Evolutionary conservation across 2,329 filamentous ascomycete species (phyloP), one percentile per base, ranked within the genome.

Genomic region (Biscogniauxia sp.): DNA sequence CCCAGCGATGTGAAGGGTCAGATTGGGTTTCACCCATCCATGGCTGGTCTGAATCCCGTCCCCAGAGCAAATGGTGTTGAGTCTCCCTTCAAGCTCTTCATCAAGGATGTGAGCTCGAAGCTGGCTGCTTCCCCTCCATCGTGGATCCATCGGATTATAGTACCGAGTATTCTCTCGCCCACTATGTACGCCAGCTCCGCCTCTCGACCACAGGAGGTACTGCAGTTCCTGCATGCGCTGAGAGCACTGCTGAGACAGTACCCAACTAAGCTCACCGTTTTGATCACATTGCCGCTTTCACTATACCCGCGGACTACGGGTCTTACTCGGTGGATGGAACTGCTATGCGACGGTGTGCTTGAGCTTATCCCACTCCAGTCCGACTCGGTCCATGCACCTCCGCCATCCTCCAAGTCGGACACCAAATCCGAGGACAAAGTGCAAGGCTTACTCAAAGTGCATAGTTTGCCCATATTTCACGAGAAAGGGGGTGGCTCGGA

Each of bases 161-260:
- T 98, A n/a, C 94, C 95, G 0, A 88, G 85, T 58, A 81, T 98
- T 9, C 84, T 98, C 23, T 95, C 92, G 3, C 94, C 95, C n/a
- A 89, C 91, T 1, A 74, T 93, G 15, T 98, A 97, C 71, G 84
- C 89, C 23, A 82, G 90, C 1, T 80, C 85, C 25, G 82, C 87
- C 53, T 87, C 86, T 65, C 83, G 84, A n/a, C 93, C 94, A 0
- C 79, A 88, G 28, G 82, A 90, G 68, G 78, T 96, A 23, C 79
- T 98, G 28, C 88, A 88, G 63, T 97, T 98, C 72, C 77, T 98
- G 3, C 93, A 97, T 69, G 82, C 83, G 2, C 79, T 99, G 15
- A 85, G 92, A 54, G 87, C 88, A 3, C 79, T 99, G 2, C 81
- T 97, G 50, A 87, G 91, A 11, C 83, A 84, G 58, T 84, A 92